phyloP scores from a whole-genome alignment of 1,284 basidiomycete genomes.

The Pyrrhoderma noxium region DNA sequence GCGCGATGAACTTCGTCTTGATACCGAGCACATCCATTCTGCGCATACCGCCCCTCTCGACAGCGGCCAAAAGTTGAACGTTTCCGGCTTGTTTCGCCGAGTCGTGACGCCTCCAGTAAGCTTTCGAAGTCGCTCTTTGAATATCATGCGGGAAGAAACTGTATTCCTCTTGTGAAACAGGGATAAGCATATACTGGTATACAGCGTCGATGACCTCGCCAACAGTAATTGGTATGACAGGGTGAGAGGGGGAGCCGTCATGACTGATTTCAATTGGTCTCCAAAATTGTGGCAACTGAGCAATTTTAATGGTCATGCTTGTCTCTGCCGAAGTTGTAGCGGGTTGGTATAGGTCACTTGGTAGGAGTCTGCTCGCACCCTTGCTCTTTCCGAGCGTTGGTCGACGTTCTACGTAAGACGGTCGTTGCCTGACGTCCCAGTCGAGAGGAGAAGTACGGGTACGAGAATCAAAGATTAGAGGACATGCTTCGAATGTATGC shows the following conservation, averaged over 20 bases:
- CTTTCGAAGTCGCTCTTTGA: conserved; percentile 5
- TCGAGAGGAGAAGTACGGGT: conserved; percentile 3
- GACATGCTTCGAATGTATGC: not conserved
- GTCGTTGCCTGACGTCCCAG: conserved; percentile 7
- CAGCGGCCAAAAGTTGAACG: not conserved
- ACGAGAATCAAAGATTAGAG: conserved; percentile 6
- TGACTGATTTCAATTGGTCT: conserved; percentile 11
- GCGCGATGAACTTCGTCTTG: conserved; percentile 6
- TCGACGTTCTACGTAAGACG: not conserved
- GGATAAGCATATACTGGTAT: conserved; percentile 7
- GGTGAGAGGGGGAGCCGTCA: not conserved
- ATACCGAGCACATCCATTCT: conserved; percentile 12
- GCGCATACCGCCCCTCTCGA: conserved; percentile 11
- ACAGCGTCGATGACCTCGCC: conserved; percentile 14
- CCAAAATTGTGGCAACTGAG: conserved; percentile 13
- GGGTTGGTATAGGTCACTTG: conserved; percentile 2
- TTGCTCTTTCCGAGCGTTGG: conserved; percentile 6
- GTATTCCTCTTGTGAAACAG: conserved; percentile 9
- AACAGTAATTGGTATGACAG: conserved; percentile 7
- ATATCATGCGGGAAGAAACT: conserved; percentile 4
- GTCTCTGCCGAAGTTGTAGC: conserved; percentile 7
- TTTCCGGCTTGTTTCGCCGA: not conserved
- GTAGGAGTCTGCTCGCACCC: conserved; percentile 4
- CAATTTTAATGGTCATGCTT: conserved; percentile 8
- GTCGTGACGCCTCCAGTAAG: conserved; percentile 9